A percentile compares a stretch with the other conserved stretches of the same genome.
Conservation (phyloP, 2,329 filamentous ascomycete genomes). For the Scytalidium sp. region DNA sequence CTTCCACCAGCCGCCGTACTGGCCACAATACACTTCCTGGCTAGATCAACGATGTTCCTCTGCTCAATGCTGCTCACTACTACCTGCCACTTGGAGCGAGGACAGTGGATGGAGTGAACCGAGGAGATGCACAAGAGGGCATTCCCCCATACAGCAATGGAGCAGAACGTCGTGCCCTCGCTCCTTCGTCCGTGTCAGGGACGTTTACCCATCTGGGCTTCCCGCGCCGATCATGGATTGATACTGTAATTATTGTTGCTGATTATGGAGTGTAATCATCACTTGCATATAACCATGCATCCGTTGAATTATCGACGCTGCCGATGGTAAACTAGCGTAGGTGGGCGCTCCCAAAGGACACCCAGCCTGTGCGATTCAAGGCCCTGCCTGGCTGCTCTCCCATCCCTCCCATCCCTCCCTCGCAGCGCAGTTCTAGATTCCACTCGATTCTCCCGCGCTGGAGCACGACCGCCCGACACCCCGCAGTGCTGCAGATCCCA, state of each 20-base stretch:
- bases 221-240: background rate
- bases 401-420: background rate
- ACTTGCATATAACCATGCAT: slow-evolving; percentile 25
- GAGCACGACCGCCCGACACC: background rate
- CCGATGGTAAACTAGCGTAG: slow-evolving; percentile 2
- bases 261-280: slow-evolving; percentile 11
- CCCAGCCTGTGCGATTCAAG: background rate
- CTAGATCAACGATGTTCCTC: too few species aligned
- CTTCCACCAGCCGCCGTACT: too few species aligned
- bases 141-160: too few species aligned
- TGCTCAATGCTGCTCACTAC: background rate
- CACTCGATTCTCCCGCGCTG: background rate
- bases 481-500: background rate
- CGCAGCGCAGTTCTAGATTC: background rate
- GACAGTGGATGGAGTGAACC: background rate
- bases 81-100: background rate
- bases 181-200: background rate
- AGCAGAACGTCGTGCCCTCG: too few species aligned
- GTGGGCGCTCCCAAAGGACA: background rate
- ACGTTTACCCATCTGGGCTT: background rate
- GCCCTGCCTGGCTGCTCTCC: background rate
- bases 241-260: background rate
- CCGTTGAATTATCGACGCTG: slow-evolving; percentile 15
- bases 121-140: background rate
- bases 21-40: too few species aligned